A percentile compares a stretch with the other conserved stretches of the same genome.
Evolutionary conservation across 805 yeast genomes (phyloP).

Genomic region (Yamadazyma nakazawae): DNA sequence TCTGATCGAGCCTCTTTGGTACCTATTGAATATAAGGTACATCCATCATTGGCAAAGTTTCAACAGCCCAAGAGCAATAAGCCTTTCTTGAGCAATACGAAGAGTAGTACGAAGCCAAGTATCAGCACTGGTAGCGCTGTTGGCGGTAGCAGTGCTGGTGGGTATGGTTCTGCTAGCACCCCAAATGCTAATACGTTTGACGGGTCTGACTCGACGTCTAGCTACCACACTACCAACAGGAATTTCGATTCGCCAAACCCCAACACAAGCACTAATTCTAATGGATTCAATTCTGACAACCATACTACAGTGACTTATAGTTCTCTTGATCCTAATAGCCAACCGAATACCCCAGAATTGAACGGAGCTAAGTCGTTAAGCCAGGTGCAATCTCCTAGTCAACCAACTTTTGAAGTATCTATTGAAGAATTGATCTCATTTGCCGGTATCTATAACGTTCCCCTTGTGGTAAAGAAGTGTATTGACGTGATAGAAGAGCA

Average conservation of each 20-base stretch:
- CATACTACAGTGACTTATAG: slow-evolving; percentile 13
- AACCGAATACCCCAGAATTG: slow-evolving; percentile 28
- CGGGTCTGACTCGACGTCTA: not conserved
- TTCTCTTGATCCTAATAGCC: slow-evolving; percentile 35
- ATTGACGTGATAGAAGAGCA: slow-evolving; percentile 79
- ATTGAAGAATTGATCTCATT: slow-evolving; percentile 71
- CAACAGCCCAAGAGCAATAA: slow-evolving; percentile 25
- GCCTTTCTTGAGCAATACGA: slow-evolving; percentile 28
- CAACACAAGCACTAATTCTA: not conserved
- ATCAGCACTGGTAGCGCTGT: not conserved
- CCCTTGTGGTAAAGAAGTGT: slow-evolving; percentile 84
- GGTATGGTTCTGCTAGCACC: not conserved
- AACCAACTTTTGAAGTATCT: slow-evolving; percentile 76
- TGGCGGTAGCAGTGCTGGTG: not conserved
- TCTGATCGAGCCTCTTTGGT: slow-evolving; percentile 45
- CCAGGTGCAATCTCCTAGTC: slow-evolving; percentile 12
- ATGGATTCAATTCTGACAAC: not conserved
- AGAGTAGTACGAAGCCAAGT: not conserved
- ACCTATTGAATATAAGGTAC: slow-evolving; percentile 70
- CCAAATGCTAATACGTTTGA: not conserved
- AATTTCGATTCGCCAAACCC: not conserved
- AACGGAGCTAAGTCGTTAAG: slow-evolving; percentile 34
- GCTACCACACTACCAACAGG: not conserved
- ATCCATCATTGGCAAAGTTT: slow-evolving; percentile 54
- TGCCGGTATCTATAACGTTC: slow-evolving; percentile 87